Conservation (phyloP, 2,329 filamentous ascomycete species). For the Sarocladium oryzae region DNA sequence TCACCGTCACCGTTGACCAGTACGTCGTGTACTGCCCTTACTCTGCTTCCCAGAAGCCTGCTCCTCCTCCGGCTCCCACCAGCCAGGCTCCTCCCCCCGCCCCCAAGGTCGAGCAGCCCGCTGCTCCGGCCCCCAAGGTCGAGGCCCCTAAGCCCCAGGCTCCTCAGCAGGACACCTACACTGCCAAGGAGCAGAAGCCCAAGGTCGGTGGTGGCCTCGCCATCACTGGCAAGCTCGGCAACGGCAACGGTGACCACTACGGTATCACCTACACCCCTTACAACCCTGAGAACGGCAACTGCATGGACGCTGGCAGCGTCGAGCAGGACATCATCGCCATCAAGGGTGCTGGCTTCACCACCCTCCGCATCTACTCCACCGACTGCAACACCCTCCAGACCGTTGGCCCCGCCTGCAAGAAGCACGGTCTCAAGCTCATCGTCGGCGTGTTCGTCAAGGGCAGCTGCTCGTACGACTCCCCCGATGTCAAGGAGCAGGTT, state of each 20-base stretch:
- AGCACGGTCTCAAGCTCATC: constrained; percentile 70
- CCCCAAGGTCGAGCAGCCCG: constrained; percentile 14
- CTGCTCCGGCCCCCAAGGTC: constrained; percentile 9
- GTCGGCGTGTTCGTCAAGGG: constrained; percentile 79
- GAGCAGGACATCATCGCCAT: constrained; percentile 55
- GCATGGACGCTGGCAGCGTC: constrained; percentile 59
- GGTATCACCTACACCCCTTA: constrained; percentile 80
- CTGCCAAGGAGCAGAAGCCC: constrained; percentile 16
- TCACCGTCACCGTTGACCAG: constrained; percentile 63
- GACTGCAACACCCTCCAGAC: constrained; percentile 78
- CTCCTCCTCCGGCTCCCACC: constrained; percentile 17
- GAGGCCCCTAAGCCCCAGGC: constrained; percentile 13
- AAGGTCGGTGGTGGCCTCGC: constrained; percentile 17
- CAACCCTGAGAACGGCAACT: constrained; percentile 46
- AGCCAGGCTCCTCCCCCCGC: constrained; percentile 18
- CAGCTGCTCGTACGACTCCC: constrained; percentile 49
- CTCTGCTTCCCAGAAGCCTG: constrained; percentile 36
- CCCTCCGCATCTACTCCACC: constrained; percentile 81
- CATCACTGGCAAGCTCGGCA: constrained; percentile 25
- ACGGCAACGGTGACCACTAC: constrained; percentile 49
- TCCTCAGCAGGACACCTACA: constrained; percentile 16
- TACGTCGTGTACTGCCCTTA: constrained; percentile 67
- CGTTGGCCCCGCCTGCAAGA: constrained; percentile 62
- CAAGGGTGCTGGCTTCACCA: constrained; percentile 58
- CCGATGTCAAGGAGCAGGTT: constrained; percentile 67